Percentiles rank a stretch among this genome's conserved stretches.
These are phyloP conservation scores for Anastatica hierochuntica DNA, from an alignment of 345 rosid species.

Conservation along the genomic window DNA sequence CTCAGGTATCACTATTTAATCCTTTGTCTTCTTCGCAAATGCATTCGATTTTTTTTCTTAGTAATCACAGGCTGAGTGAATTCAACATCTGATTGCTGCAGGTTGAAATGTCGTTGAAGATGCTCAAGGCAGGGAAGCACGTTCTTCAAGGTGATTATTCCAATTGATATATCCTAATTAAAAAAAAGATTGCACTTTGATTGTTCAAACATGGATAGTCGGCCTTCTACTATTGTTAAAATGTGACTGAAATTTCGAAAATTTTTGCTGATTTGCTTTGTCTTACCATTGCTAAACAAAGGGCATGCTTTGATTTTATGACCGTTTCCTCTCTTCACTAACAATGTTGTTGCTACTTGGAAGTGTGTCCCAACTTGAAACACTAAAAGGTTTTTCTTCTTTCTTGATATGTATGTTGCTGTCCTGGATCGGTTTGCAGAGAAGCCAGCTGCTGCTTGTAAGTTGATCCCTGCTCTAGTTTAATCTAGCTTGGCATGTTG, in stretches of 20 bases:
- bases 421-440: conserved; percentile 48
- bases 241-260: not conserved
- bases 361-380: not conserved
- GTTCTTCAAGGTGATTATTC: conserved; percentile 67
- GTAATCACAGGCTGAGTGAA: not conserved
- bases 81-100: conserved; percentile 18
- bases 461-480: conserved; percentile 29
- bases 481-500: not conserved
- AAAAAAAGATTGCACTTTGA: not conserved
- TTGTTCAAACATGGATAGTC: conserved; percentile 1
- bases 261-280: not conserved
- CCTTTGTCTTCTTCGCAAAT: not conserved
- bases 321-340: too few relatives aligned
- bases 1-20: conserved; percentile 48
- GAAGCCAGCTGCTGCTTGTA: conserved; percentile 95
- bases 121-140: conserved; percentile 85
- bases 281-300: not conserved
- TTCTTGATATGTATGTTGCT: conserved; percentile 32
- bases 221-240: not conserved
- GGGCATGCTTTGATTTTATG: too few relatives aligned
- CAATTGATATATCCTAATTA: not conserved
- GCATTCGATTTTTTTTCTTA: not conserved
- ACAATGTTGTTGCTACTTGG: not conserved
- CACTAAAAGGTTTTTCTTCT: conserved; percentile 24
- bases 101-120: conserved; percentile 71